These are phyloP conservation scores for Heterobasidion parviporum DNA, from an alignment of 1,284 basidiomycete genomes.

Conservation along the genomic window DNA sequence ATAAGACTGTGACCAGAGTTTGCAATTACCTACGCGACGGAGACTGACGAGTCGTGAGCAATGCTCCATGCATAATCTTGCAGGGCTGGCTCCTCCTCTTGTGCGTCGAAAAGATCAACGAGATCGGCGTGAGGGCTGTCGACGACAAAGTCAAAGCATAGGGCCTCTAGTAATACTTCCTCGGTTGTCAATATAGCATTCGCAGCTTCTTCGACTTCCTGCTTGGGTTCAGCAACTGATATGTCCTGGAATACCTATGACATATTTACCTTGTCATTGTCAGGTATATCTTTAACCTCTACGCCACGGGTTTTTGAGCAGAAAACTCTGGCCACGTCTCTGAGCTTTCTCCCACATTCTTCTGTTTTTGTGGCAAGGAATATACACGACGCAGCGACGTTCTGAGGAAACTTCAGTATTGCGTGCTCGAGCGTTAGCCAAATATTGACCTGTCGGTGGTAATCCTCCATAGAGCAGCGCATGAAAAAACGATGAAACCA, in stretches of 20 bases:
- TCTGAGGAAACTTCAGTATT: conserved; percentile 34
- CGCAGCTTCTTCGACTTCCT: conserved; percentile 75
- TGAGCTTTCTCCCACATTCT: conserved; percentile 81
- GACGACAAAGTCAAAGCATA: conserved; percentile 89
- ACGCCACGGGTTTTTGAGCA: conserved; percentile 59
- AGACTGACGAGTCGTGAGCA: conserved; percentile 74
- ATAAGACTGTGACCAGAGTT: neutral
- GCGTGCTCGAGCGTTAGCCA: neutral
- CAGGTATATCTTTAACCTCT: conserved; percentile 47
- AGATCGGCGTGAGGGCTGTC: conserved; percentile 76
- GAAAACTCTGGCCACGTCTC: conserved; percentile 73
- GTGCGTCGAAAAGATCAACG: conserved; percentile 54
- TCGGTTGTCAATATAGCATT: conserved; percentile 71
- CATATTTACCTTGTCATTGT: conserved; percentile 47
- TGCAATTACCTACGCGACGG: conserved; percentile 2
- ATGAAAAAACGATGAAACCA: conserved; percentile 95
- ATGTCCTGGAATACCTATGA: neutral
- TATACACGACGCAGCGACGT: conserved; percentile 84
- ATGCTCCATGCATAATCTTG: conserved; percentile 77
- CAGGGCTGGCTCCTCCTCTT: conserved; percentile 36
- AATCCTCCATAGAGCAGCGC: conserved; percentile 82
- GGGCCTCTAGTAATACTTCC: conserved; percentile 77
- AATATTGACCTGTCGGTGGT: conserved; percentile 60
- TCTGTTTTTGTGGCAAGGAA: conserved; percentile 91
- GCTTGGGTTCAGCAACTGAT: conserved; percentile 3